Percentiles rank a stretch among this genome's conserved stretches.
Conservation (phyloP, 331 rosid genomes). For the Dryas integrifolia region DNA sequence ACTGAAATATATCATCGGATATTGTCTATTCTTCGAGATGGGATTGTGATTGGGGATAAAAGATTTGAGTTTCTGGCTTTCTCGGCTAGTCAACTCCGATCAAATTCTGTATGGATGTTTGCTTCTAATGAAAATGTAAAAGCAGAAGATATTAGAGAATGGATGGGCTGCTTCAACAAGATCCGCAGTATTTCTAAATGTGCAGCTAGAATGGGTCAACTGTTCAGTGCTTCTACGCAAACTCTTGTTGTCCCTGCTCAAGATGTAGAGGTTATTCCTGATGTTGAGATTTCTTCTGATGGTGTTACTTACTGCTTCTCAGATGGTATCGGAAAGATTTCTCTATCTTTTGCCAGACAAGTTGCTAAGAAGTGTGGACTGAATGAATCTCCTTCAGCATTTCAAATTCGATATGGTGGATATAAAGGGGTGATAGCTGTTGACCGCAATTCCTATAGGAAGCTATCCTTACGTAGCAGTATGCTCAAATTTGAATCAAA, state of each 20-base stretch:
- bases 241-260: constrained; percentile 57
- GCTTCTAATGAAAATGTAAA: constrained; percentile 76
- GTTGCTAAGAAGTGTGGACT: constrained; percentile 74
- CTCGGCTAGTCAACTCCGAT: constrained; percentile 96
- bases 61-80: constrained; percentile 88
- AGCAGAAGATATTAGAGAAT: constrained; percentile 78
- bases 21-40: constrained; percentile 70
- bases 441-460: constrained; percentile 66
- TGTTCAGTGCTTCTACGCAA: constrained; percentile 85
- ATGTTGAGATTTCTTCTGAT: constrained; percentile 57
- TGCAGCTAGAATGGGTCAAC: constrained; percentile 98
- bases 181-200: constrained; percentile 87
- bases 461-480: constrained; percentile 77
- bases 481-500: constrained; percentile 85
- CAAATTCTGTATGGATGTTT: constrained; percentile 92
- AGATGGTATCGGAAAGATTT: constrained; percentile 92
- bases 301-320: constrained; percentile 81
- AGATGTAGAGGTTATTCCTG: constrained; percentile 84
- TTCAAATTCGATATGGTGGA: constrained; percentile 95
- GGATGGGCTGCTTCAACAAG: constrained; percentile 92
- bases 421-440: constrained; percentile 90
- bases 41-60: constrained; percentile 75
- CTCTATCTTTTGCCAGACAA: constrained; percentile 69
- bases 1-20: constrained; percentile 66
- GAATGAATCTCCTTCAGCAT: constrained; percentile 72